Evolutionary conservation across 2,329 filamentous ascomycete genomes (phyloP), one percentile per base, ranked within the genome.

Genomic region (Arthrobotrys pseudoclavata): DNA sequence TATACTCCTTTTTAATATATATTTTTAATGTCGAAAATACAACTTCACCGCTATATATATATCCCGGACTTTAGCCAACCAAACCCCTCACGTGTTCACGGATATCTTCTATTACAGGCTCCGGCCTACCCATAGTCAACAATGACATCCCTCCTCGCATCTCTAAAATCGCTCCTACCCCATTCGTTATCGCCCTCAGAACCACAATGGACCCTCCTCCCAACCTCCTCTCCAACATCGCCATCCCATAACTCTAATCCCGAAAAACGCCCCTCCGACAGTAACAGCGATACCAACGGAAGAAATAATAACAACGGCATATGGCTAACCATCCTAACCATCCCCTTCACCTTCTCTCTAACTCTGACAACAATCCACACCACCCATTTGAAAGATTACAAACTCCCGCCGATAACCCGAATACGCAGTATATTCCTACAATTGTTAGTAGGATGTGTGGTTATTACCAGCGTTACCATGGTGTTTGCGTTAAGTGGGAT

Each of bases 201-300:
- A 31, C 50, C 1, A 12, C 24, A 15, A 31, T 31, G 26, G 50
- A 53, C 86, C 85, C 3, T 87, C 84, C 80, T 86, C 89, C 63
- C 88, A 86, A 42, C 55, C 47, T 86, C 89, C 81, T 95, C 92
- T 0, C 90, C 93, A 29, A 45, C 57, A 29, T 76, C 72, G 15
- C 37, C 37, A 40, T 40, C 12, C 66, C 72, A n/a, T 60, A 57
- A 57, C n/a, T 18, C 26, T 26, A 47, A 22, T 9, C 6, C 42
- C 18, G 18, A 47, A 15, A 40, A 40, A 34, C 31, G 31, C 12
- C 3, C 31, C 13, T 2, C 9, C 37, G 5, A 15, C 37, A 40
- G 13, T 15, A 40, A 40, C 5, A 40, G 13, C 12, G 26, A 26
- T 15, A 50, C 13, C 47, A 50, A 15, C 45, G 10, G 10, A n/a